Evolutionary conservation across 768 basidiomycete species (phyloP).

Genomic region (Nidularia sp.): DNA sequence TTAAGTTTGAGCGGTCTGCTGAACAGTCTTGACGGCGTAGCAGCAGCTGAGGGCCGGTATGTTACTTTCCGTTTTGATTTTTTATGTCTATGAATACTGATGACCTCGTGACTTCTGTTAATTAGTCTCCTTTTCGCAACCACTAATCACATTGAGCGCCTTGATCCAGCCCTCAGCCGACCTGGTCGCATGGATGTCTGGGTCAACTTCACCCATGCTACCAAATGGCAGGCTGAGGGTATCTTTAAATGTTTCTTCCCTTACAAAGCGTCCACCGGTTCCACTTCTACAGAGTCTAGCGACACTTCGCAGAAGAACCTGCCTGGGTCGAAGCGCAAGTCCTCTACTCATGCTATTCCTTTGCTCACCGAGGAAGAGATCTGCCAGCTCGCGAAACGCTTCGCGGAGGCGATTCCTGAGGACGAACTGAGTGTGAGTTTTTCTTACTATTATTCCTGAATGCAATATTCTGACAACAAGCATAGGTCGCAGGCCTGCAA

Average conservation of each 20-base stretch:
- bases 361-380: conserved; percentile 75
- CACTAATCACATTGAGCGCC: conserved; percentile 90
- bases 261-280: conserved; percentile 37
- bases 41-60: conserved; percentile 82
- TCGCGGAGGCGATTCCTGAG: conserved; percentile 81
- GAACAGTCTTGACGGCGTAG: conserved; percentile 84
- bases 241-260: conserved; percentile 97
- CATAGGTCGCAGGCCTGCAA: conserved; percentile 76
- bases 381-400: conserved; percentile 71
- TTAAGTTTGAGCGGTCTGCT: conserved; percentile 81
- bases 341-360: conserved; percentile 52
- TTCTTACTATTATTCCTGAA: background rate
- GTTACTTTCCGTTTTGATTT: conserved; percentile 14
- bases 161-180: conserved; percentile 84
- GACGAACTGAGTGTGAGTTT: conserved; percentile 76
- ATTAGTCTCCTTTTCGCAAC: conserved; percentile 81
- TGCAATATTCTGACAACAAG: conserved; percentile 1
- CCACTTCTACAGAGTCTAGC: conserved; percentile 12
- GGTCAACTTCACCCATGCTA: conserved; percentile 88
- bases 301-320: conserved; percentile 65
- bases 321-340: conserved; percentile 64
- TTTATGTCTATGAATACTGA: too few species aligned
- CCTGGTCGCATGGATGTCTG: conserved; percentile 92
- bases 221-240: conserved; percentile 90
- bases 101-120: conserved; percentile 1